Evolutionary conservation across 345 rosid species (phyloP).

Genomic region (Arabis alpina): DNA sequence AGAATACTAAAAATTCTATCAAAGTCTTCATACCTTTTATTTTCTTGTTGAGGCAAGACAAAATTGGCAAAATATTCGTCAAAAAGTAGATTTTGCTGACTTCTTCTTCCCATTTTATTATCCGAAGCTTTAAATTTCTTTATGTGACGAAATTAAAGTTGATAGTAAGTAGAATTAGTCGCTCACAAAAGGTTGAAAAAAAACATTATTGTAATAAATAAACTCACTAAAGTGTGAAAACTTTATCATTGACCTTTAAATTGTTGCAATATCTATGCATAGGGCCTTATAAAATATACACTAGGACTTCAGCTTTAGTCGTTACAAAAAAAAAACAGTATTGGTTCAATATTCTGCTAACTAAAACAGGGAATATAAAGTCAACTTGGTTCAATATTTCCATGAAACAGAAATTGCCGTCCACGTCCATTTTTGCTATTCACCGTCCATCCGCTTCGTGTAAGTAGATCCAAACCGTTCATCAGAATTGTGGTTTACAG

Average conservation of each 20-base stretch:
- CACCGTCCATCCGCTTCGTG: background rate
- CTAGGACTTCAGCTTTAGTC: conserved; percentile 32
- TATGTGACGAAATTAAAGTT: conserved; percentile 9
- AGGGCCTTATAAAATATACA: background rate
- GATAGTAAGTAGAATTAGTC: conserved; percentile 18
- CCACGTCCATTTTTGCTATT: conserved; percentile 20
- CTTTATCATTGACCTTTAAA: conserved; percentile 11
- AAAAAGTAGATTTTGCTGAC: conserved; percentile 25
- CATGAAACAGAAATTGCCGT: conserved; percentile 28
- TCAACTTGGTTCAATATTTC: conserved; percentile 39
- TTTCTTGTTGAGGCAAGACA: background rate
- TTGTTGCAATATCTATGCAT: conserved; percentile 12
- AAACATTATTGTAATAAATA: background rate
- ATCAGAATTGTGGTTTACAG: background rate
- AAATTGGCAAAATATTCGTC: conserved; percentile 4
- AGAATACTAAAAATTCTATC: background rate
- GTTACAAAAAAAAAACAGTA: conserved; percentile 4
- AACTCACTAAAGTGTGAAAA: conserved; percentile 15
- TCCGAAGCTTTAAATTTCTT: background rate
- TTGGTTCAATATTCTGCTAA: background rate
- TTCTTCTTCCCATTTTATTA: conserved; percentile 28
- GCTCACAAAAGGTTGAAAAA: background rate
- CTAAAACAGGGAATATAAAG: conserved; percentile 13
- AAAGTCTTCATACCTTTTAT: background rate
- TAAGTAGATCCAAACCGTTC: conserved; percentile 25